Percentiles rank a stretch among this genome's conserved stretches.
These are phyloP conservation scores for Colletotrichum sp. DNA, from an alignment of 2,329 filamentous ascomycete species.

Conservation along the genomic window DNA sequence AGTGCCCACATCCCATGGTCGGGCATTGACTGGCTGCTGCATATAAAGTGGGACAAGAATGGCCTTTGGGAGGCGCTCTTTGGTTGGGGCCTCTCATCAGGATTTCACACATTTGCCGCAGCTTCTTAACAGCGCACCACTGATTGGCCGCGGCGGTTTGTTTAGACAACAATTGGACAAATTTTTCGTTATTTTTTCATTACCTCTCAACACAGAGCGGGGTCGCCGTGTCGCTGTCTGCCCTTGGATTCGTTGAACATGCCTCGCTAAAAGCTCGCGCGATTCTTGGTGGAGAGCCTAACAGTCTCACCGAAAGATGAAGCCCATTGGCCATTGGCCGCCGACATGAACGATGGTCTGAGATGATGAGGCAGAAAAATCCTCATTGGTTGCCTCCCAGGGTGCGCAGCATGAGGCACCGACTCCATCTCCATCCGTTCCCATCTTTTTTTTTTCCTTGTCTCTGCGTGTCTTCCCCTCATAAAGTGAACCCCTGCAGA, in stretches of 20 bases:
- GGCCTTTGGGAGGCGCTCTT: not conserved
- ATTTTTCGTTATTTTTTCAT: not conserved
- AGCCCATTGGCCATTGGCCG: not conserved
- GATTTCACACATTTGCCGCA: not conserved
- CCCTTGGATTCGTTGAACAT: not conserved
- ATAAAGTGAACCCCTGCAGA: not conserved
- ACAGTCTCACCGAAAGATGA: not conserved
- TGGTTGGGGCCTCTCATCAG: not conserved
- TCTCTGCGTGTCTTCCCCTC: not conserved
- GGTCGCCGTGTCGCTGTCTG: not conserved
- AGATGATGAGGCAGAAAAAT: not conserved
- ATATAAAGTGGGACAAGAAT: not conserved
- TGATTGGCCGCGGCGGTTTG: not conserved
- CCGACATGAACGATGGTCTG: not conserved
- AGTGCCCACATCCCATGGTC: not conserved
- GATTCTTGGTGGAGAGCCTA: not conserved
- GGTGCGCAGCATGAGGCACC: not conserved
- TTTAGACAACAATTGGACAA: not conserved
- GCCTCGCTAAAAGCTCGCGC: not conserved
- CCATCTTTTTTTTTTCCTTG: not conserved
- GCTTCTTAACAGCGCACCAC: not conserved
- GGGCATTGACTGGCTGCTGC: not conserved
- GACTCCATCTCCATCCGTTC: not conserved
- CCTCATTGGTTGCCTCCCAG: not conserved
- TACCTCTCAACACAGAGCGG: not conserved